phyloP scores from a whole-genome alignment of 2,329 filamentous ascomycete species.

The Geosmithia putterillii region DNA sequence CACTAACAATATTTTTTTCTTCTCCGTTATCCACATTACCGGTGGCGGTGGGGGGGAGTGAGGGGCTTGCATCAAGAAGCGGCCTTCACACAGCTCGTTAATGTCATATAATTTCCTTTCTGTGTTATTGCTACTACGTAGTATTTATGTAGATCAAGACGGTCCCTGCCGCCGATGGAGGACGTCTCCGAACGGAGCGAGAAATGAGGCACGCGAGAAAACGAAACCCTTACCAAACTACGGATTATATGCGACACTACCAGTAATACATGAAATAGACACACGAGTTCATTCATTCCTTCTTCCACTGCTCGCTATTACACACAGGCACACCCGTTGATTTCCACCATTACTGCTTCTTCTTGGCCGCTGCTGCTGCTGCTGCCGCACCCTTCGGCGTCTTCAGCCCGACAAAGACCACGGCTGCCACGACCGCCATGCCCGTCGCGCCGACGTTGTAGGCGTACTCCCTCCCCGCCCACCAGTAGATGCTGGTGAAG shows the following conservation, averaged over 20 bases:
- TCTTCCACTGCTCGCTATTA: no score
- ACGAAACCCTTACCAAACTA: no score
- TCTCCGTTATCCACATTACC: background rate
- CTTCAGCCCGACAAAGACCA: slow-evolving; percentile 63
- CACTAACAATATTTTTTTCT: background rate
- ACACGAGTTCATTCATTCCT: no score
- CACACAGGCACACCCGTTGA: no score
- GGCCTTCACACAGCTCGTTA: background rate
- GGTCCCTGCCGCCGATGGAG: no score
- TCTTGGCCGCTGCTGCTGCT: slow-evolving; percentile 7
- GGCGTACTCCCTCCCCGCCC: slow-evolving; percentile 79
- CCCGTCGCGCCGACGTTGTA: slow-evolving; percentile 72
- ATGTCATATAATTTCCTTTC: no score
- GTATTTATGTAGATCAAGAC: no score
- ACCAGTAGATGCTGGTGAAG: slow-evolving; percentile 97
- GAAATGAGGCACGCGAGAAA: no score
- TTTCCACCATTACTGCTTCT: slow-evolving; percentile 7
- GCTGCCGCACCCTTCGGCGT: slow-evolving; percentile 31
- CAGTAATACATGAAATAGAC: no score
- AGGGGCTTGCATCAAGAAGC: background rate
- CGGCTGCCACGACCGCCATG: slow-evolving; percentile 59
- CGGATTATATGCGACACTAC: no score
- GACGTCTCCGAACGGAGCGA: no score
- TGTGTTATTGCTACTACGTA: no score
- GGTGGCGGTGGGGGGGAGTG: background rate